Evolutionary conservation across 2,329 filamentous ascomycete species (phyloP).

Genomic region (Talaromyces sp.): DNA sequence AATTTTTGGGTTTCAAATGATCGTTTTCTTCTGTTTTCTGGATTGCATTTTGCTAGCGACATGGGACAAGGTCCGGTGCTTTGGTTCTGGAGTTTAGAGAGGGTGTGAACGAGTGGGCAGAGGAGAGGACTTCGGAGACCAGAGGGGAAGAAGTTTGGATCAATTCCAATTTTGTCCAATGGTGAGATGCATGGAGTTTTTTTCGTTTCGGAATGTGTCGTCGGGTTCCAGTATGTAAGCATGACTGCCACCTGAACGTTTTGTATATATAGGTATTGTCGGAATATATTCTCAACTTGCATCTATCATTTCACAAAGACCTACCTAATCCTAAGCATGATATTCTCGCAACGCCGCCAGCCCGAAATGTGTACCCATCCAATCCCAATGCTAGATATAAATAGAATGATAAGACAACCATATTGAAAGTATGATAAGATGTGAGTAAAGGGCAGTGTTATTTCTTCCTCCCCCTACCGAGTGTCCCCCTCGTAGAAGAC

Average conservation of each 20-base stretch:
- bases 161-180: not conserved
- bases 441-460: not conserved
- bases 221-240: not conserved
- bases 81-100: conserved; percentile 13
- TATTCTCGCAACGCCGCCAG: conserved; percentile 5
- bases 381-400: not conserved
- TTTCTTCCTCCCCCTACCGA: conserved; percentile 13
- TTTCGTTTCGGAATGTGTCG: not conserved
- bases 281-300: not conserved
- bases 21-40: conserved; percentile 10
- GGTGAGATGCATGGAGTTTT: not conserved
- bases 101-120: not conserved
- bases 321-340: not conserved
- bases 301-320: not conserved
- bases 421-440: not conserved
- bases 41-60: conserved; percentile 14
- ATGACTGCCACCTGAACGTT: not conserved
- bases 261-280: conserved; percentile 7
- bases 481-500: conserved; percentile 9
- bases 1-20: conserved; percentile 3
- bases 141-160: not conserved
- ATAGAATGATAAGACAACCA: not conserved
- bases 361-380: not conserved
- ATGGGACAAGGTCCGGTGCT: conserved; percentile 6
- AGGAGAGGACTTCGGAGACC: not conserved